Conservation (phyloP, 176 grass and related monocot species). For the Alopecurus myosuroides region DNA sequence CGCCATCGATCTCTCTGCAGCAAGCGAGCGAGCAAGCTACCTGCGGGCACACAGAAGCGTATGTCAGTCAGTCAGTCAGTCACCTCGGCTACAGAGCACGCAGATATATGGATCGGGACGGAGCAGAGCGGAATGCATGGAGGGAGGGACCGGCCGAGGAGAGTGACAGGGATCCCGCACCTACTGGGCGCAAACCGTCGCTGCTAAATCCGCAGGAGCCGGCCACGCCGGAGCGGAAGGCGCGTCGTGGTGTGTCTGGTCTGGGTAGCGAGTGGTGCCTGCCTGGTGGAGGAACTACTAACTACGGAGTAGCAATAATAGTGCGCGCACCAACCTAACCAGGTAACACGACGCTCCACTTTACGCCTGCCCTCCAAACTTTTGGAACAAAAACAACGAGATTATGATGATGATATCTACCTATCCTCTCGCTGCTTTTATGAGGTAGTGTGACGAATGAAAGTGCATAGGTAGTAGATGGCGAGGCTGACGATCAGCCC, state of each 20-base stretch:
- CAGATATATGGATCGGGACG: not conserved
- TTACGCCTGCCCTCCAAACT: conserved; percentile 3
- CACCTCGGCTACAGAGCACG: not conserved
- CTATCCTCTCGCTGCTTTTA: not conserved
- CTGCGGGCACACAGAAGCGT: too few relatives aligned
- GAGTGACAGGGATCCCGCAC: not conserved
- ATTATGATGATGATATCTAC: not conserved
- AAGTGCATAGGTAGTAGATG: not conserved
- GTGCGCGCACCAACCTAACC: not conserved
- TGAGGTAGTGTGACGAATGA: not conserved
- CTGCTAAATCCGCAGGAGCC: not conserved
- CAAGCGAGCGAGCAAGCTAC: not conserved
- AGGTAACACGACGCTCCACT: not conserved
- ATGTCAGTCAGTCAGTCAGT: not conserved
- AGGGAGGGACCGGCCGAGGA: not conserved
- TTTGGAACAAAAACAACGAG: not conserved
- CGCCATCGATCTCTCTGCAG: not conserved
- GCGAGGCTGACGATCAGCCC: not conserved
- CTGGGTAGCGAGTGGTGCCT: not conserved
- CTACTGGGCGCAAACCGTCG: not conserved
- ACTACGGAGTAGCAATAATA: not conserved
- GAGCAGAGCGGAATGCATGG: not conserved
- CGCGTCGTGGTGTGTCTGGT: not conserved
- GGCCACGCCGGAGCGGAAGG: conserved; percentile 1
- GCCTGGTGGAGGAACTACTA: not conserved